Percentiles rank a stretch among this genome's conserved stretches.
Evolutionary conservation across 2,329 filamentous ascomycete genomes (phyloP).

Genomic region (Claviceps sorghi): DNA sequence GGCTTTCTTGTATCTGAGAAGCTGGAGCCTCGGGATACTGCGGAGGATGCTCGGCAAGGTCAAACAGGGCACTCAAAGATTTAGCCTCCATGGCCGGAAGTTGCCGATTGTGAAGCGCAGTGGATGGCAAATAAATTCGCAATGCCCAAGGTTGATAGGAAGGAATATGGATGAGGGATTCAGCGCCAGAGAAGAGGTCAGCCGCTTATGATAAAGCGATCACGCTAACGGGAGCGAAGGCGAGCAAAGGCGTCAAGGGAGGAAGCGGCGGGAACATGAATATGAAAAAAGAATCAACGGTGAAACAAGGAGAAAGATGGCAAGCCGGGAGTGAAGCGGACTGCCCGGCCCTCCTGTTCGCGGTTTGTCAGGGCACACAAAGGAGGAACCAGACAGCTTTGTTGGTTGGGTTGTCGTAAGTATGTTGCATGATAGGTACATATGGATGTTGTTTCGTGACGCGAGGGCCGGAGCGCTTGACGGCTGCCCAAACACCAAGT

Average conservation of each 20-base stretch:
- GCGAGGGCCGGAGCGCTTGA: not conserved
- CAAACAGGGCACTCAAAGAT: constrained; percentile 66
- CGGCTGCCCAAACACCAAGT: not conserved
- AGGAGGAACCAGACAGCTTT: not conserved
- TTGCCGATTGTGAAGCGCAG: not conserved
- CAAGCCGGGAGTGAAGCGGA: not conserved
- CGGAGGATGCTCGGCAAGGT: constrained; percentile 73
- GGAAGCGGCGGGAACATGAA: not conserved
- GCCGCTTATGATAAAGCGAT: not conserved
- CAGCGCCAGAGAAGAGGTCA: not conserved
- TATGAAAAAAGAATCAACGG: not conserved
- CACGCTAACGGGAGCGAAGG: not conserved
- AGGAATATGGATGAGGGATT: not conserved
- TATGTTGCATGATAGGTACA: not conserved
- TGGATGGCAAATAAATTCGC: not conserved
- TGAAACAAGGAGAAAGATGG: not conserved
- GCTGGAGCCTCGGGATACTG: constrained; percentile 68
- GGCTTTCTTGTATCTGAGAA: constrained; percentile 50
- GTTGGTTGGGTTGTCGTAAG: not conserved
- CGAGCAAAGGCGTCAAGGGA: not conserved
- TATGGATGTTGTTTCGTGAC: not conserved
- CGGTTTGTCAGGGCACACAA: not conserved
- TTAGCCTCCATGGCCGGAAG: constrained; percentile 51
- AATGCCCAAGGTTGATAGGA: not conserved
- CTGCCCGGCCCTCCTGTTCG: not conserved